Evolutionary conservation across 1,284 basidiomycete genomes (phyloP), one percentile per base, ranked within the genome.

Genomic region (Bjerkandera adusta): DNA sequence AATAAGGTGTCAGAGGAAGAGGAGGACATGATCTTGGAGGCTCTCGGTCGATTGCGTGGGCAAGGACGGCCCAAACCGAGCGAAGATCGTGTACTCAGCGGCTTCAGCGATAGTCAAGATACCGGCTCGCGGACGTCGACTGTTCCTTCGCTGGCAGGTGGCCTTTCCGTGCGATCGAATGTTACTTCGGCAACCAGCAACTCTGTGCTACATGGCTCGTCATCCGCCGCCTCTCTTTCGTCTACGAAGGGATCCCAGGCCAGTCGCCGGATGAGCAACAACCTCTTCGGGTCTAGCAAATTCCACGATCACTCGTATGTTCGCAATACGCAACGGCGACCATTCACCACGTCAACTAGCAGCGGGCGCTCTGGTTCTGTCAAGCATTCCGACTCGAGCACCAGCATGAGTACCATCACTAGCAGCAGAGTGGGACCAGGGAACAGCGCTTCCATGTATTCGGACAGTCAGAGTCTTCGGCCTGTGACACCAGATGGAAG

Each of bases 11-110:
- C 83, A 37, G 84, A 89, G 66, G 85, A 83, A 59, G 89, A 91
- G 62, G 85, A 89, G 68, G 82, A 85, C 51, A 87, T 91, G 81
- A 74, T 91, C 54, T 66, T 91, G 46, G 83, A 86, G 66, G 83
- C 81, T 24, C 68, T 91, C 43, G 78, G 79, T 34, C 66, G 72
- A 45, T 70, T 85, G 68, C 75, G 45, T 50, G 51, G 54, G 52
- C 51, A 39, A 52, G 51, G 33, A 37, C 57, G 43, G 20, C 21
- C 44, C 25, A 42, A 33, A 30, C 22, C 29, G 20, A 33, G 13
- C 16, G 16, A 24, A 6, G 45, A 36, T 12, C 41, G 45, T 22
- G 29, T 43, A 8, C 33, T 43, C 8, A 35, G 41, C 34, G 50
- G 42, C 27, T 45, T 36, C 20, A 53, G 47, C 20, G 61, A 64